A percentile compares a stretch with the other conserved stretches of the same genome.
phyloP scores from a whole-genome alignment of 352 stramenopile genomes.

The Globisporangium emineosum region DNA sequence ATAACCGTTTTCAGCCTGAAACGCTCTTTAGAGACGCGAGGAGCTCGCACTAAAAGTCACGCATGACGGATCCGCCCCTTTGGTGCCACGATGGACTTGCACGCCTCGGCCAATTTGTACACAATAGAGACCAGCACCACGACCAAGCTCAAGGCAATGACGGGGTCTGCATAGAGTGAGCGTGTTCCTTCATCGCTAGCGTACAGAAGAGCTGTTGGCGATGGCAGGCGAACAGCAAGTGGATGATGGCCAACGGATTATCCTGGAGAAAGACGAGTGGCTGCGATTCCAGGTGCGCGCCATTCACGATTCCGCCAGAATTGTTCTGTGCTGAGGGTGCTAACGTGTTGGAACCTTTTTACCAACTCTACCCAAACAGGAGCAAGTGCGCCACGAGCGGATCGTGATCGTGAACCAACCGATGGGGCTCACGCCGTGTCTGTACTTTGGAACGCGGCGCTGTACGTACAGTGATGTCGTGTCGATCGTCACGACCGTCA shows the following conservation, averaged over 20 bases:
- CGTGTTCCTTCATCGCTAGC: no score
- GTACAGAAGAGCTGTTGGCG: not conserved
- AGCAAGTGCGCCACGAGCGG: conserved; percentile 42
- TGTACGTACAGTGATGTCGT: conserved; percentile 76
- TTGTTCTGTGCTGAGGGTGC: not conserved
- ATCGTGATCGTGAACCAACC: conserved; percentile 62
- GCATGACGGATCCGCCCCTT: conserved; percentile 8
- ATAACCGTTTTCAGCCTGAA: conserved; percentile 8
- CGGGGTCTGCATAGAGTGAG: no score
- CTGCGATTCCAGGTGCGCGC: conserved; percentile 26
- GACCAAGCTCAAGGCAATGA: no score
- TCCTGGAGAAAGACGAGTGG: conserved; percentile 39
- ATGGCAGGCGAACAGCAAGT: not conserved
- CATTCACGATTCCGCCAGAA: not conserved
- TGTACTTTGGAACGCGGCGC: conserved; percentile 72
- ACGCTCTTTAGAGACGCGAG: not conserved
- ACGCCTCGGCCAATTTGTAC: not conserved
- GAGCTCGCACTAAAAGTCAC: conserved; percentile 10
- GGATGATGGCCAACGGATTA: not conserved
- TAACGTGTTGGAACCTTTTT: not conserved
- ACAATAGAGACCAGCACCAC: not conserved
- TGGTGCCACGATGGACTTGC: not conserved
- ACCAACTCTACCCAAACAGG: conserved; percentile 8
- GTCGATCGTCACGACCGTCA: conserved; percentile 57
- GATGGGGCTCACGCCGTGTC: conserved; percentile 43